Base-by-base conservation (phyloP, 208 protist genomes). In the Leishmania gerbilli region DNA sequence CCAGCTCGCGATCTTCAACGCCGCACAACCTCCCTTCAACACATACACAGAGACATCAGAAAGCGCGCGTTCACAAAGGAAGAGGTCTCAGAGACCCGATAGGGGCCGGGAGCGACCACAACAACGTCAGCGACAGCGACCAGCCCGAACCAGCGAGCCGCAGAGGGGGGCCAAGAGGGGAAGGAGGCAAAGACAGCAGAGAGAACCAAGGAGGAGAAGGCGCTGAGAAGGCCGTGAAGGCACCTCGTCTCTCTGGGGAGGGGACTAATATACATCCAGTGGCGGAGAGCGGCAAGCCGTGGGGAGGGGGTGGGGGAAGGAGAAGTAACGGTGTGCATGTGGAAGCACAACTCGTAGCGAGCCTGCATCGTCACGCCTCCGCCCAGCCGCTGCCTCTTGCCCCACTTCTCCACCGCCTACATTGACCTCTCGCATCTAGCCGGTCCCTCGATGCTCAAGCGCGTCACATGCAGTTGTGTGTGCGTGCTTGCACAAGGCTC, bases 181-280 rank as follows among this genome's bases (percentile, higher is more conserved):
- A 13, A 11, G 45, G 45, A 11, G 27, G 27, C 58, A 64, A 37
- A 68, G 34, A 68, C 11, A 24, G 64, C 8, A 68, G 64, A 40
- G 64, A 69, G 31, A 24, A 69, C 1, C n/a, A 17, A 69, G 37
- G 7, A 15, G 64, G 21, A 31, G 64, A 69, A 42, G 40, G 64
- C 27, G 0, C 45, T 47, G 45, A 31, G 68, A 74, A 37, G 17
- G 69, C 37, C 13, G 64, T 71, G 40, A 53, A 2, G n/a, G 69
- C 69, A 21, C 69, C 24, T 53, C 19, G 37, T 74, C 69, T 74
- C 67, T 71, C 40, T n/a, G 11, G 34, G 21, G 7, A 74, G 21
- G 69, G 24, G 45, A 74, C n/a, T 74, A 74, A 9, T 74, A 34
- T 74, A 74, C 69, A 74, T 74, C 3, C 49, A 13, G 37, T 49